Conservation (phyloP, 257 asterid genomes). For the Scutellaria galericulata region DNA sequence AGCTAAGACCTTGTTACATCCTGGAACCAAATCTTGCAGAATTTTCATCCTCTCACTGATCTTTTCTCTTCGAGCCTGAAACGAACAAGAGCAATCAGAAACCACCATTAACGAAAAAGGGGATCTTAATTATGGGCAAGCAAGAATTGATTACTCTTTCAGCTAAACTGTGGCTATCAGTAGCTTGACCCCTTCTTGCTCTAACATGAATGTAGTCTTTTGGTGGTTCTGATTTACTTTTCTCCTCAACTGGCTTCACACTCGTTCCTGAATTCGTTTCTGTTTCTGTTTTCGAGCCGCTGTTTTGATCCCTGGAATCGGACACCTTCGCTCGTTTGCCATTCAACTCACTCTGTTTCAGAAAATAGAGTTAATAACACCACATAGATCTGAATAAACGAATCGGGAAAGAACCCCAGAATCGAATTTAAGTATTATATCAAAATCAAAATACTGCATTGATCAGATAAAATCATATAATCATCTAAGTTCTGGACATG, state of each 20-base stretch:
- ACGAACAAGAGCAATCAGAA: constrained; percentile 35
- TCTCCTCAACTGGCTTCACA: constrained; percentile 53
- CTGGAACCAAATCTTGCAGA: constrained; percentile 93
- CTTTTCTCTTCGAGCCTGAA: constrained; percentile 90
- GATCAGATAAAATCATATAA: background rate
- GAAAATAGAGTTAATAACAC: constrained; percentile 19
- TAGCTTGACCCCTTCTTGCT: constrained; percentile 97
- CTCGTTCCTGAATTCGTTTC: constrained; percentile 61
- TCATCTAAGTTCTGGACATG: background rate
- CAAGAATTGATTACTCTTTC: constrained; percentile 64
- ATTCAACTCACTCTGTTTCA: constrained; percentile 50
- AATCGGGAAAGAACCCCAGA: constrained; percentile 10
- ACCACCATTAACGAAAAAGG: background rate
- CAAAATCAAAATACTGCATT: background rate
- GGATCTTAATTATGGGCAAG: constrained; percentile 10
- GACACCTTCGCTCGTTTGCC: constrained; percentile 54
- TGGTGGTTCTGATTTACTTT: constrained; percentile 68
- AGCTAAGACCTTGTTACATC: constrained; percentile 80
- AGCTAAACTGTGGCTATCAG: constrained; percentile 95
- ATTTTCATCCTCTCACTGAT: constrained; percentile 97
- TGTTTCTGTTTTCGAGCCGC: constrained; percentile 54
- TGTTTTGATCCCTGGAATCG: constrained; percentile 44
- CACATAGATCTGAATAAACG: constrained; percentile 6
- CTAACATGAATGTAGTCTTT: constrained; percentile 94
- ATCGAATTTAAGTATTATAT: constrained; percentile 10